These are phyloP conservation scores for Aspergillus affinis DNA, from an alignment of 495 filamentous ascomycete genomes.

Conservation along the genomic window DNA sequence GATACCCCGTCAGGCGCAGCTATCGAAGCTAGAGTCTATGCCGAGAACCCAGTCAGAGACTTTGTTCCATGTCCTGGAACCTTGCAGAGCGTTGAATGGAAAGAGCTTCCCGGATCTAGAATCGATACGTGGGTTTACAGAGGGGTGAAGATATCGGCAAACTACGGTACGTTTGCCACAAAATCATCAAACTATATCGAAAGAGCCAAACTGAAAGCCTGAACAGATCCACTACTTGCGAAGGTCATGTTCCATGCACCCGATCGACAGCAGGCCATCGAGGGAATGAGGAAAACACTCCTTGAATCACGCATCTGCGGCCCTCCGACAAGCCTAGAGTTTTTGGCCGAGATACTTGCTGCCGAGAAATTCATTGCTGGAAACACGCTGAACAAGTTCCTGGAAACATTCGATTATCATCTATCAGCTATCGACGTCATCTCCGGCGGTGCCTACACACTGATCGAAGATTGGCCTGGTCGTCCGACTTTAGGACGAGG, in stretches of 20 bases:
- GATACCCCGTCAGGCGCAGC: conserved; percentile 42
- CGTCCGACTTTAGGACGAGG: conserved; percentile 53
- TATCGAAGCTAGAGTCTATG: conserved; percentile 63
- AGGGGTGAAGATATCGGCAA: conserved; percentile 52
- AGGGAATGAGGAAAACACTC: conserved; percentile 43
- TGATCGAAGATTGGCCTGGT: conserved; percentile 58
- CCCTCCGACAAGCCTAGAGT: conserved; percentile 58
- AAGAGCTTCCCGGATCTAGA: conserved; percentile 39
- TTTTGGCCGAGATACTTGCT: conserved; percentile 46
- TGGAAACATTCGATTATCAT: conserved; percentile 48
- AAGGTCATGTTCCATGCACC: conserved; percentile 57
- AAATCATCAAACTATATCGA: background rate
- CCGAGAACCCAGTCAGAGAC: conserved; percentile 57
- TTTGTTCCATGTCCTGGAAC: conserved; percentile 58
- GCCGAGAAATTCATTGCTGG: conserved; percentile 44
- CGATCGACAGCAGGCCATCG: conserved; percentile 41
- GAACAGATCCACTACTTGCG: conserved; percentile 57
- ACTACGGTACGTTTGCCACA: conserved; percentile 44
- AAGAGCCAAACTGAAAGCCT: background rate
- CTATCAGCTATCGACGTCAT: conserved; percentile 58
- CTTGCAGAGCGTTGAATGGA: conserved; percentile 56
- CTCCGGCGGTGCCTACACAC: conserved; percentile 54
- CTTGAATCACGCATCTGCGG: conserved; percentile 49
- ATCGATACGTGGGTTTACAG: conserved; percentile 64
- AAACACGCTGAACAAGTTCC: conserved; percentile 53